Conservation (phyloP, 768 basidiomycete species). For the Lactarius deliciosus region DNA sequence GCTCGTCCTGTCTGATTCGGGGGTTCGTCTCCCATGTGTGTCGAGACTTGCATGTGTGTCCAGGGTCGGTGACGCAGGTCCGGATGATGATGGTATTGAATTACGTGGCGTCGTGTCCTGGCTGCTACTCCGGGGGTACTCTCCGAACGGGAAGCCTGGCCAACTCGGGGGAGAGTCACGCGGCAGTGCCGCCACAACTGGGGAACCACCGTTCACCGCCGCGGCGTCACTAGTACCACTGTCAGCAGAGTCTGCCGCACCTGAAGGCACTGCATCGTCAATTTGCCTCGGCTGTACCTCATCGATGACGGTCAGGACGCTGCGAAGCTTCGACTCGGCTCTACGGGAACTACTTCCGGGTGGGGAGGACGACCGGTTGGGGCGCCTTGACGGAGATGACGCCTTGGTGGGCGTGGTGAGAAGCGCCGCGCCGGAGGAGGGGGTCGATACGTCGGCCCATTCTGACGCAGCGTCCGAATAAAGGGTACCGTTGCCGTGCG, state of each 20-base stretch:
- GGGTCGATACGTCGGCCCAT: conserved; percentile 45
- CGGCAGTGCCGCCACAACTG: conserved; percentile 10
- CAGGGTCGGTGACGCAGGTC: conserved; percentile 30
- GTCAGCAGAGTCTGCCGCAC: not conserved
- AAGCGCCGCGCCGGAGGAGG: conserved; percentile 13
- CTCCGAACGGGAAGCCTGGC: conserved; percentile 42
- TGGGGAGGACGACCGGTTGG: conserved; percentile 25
- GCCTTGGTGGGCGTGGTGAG: conserved; percentile 35
- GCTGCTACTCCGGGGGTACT: conserved; percentile 38
- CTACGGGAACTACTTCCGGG: conserved; percentile 33
- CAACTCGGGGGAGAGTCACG: conserved; percentile 40
- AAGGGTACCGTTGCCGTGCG: conserved; percentile 28
- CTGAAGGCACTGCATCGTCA: conserved; percentile 3
- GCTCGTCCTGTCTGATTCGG: conserved; percentile 36
- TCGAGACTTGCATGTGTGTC: conserved; percentile 29
- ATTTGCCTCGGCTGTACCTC: conserved; percentile 45
- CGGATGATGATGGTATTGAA: conserved; percentile 35
- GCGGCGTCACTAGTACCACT: not conserved
- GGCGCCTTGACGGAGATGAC: conserved; percentile 42
- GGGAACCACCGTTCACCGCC: conserved; percentile 10
- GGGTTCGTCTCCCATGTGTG: conserved; percentile 34
- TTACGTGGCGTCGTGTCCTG: conserved; percentile 50
- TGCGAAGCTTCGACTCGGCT: conserved; percentile 63
- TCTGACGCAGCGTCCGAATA: conserved; percentile 44
- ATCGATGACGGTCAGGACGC: conserved; percentile 69